Base-by-base conservation (phyloP, 2,329 filamentous ascomycete genomes). In the Cordyceps cateniannulata region DNA sequence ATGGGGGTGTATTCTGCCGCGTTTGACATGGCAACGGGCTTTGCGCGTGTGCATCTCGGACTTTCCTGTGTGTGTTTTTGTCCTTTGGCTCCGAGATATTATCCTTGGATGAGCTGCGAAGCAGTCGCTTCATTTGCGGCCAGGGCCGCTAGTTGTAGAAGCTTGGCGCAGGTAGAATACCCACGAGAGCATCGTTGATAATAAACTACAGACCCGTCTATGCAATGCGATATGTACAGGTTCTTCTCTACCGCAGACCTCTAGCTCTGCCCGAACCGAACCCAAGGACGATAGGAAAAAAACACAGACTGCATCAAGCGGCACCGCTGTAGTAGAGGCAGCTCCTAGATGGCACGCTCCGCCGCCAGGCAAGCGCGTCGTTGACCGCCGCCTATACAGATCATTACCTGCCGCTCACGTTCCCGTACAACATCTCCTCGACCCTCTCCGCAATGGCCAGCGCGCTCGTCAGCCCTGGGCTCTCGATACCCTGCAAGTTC, bases 401-500 rank as follows among this genome's bases (percentile, higher is more conserved):
- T 20, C 25, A 48, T 40, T 22, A 29, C n/a, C 25, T 12, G 4
- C 27, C n/a, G 18, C 49, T 51, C 54, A 32, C 49, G 45, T 42
- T 61, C 3, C 72, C 72, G 61, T 85, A 83, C 58, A 85, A 63
- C 55, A 85, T 65, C 55, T 71, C 69, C 48, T 76, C 72, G 0
- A 96, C 92, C 78, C 84, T 82, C 70, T 96, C 90, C 3, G 81
- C 93, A 73, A 97, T 93, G 1, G 92, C 92, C 76, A 98, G 75
- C 67, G 83, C 85, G 72, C 90, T 95, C 51, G 93, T 98, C 72
- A 98, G 75, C 5, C 93, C 93, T 0, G 93, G 93, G 73, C 91
- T 96, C 78, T 98, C 93, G 66, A 97, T 97, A 0, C 92, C 93
- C 67, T 98, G 70, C 66, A 98, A 71, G 77, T 97, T 97, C 9